Percentiles rank a stretch among this genome's conserved stretches.
Conservation (phyloP, 768 basidiomycete species). For the Kwoniella shandongensis region DNA sequence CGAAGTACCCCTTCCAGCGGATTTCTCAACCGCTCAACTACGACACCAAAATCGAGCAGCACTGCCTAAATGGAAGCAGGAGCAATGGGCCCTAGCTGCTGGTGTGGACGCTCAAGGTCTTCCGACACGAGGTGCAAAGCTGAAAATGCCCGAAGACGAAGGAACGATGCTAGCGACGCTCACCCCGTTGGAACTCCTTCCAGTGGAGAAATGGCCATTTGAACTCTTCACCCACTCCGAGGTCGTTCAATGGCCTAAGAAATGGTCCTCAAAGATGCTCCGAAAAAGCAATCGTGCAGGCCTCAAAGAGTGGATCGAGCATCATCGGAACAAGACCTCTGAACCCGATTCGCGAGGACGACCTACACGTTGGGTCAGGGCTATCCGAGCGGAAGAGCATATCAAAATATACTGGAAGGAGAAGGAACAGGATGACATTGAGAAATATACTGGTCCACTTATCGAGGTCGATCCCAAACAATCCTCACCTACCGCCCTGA, state of each 20-base stretch:
- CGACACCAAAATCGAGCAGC: too few relatives aligned
- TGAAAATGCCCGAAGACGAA: not conserved
- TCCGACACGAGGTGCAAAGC: too few relatives aligned
- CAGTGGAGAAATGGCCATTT: slow-evolving; percentile 6
- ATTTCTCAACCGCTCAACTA: too few relatives aligned
- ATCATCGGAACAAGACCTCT: not conserved
- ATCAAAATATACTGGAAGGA: slow-evolving; percentile 2
- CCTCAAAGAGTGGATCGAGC: slow-evolving; percentile 3
- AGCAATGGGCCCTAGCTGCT: too few relatives aligned
- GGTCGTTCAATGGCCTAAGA: not conserved
- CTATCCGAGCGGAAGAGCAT: not conserved
- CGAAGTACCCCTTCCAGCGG: too few relatives aligned
- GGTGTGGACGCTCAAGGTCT: too few relatives aligned
- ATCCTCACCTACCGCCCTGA: too few relatives aligned
- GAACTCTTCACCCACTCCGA: not conserved
- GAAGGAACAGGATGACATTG: slow-evolving; percentile 1
- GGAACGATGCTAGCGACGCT: not conserved
- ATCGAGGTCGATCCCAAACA: too few relatives aligned
- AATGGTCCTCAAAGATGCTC: too few relatives aligned
- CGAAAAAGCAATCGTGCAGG: not conserved
- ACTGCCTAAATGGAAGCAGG: too few relatives aligned
- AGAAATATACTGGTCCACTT: not conserved
- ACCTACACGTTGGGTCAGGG: slow-evolving; percentile 6
- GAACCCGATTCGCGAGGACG: slow-evolving; percentile 3
- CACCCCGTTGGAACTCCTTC: not conserved